These are phyloP conservation scores for Hansenula sp. DNA, from an alignment of 1,139 yeast genomes.

Conservation along the genomic window DNA sequence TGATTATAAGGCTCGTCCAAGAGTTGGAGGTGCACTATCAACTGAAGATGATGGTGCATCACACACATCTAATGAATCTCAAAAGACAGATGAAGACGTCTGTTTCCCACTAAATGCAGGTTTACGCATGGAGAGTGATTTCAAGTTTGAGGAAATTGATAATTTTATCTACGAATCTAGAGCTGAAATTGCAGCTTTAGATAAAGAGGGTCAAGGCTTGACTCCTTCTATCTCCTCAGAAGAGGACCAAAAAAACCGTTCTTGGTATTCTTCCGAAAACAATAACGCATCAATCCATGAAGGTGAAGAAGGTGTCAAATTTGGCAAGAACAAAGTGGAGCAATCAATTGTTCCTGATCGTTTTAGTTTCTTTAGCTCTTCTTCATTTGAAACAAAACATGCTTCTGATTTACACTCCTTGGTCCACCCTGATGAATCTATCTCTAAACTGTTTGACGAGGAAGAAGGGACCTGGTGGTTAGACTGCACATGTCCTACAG, in stretches of 20 bases:
- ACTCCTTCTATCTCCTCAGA: constrained; percentile 28
- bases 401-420: constrained; percentile 82
- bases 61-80: constrained; percentile 67
- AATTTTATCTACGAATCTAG: constrained; percentile 57
- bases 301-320: constrained; percentile 27
- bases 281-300: constrained; percentile 9
- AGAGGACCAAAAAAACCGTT: constrained; percentile 11
- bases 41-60: constrained; percentile 65
- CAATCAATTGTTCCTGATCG: constrained; percentile 47
- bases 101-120: constrained; percentile 91
- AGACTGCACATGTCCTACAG: constrained; percentile 68
- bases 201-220: constrained; percentile 15
- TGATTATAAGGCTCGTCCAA: constrained; percentile 24
- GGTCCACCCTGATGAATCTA: constrained; percentile 59
- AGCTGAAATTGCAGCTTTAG: constrained; percentile 19
- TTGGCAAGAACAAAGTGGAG: constrained; percentile 34
- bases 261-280: constrained; percentile 11
- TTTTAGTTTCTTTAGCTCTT: constrained; percentile 78
- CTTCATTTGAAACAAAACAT: constrained; percentile 82
- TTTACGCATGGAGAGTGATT: constrained; percentile 66
- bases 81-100: constrained; percentile 94
- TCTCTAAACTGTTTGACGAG: constrained; percentile 56
- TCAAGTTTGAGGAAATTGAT: constrained; percentile 76
- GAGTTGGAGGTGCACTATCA: constrained; percentile 27
- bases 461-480: constrained; percentile 65